Evolutionary conservation across 2,329 filamentous ascomycete genomes (phyloP).

Genomic region (Stachybotrys chlorohalonatus): DNA sequence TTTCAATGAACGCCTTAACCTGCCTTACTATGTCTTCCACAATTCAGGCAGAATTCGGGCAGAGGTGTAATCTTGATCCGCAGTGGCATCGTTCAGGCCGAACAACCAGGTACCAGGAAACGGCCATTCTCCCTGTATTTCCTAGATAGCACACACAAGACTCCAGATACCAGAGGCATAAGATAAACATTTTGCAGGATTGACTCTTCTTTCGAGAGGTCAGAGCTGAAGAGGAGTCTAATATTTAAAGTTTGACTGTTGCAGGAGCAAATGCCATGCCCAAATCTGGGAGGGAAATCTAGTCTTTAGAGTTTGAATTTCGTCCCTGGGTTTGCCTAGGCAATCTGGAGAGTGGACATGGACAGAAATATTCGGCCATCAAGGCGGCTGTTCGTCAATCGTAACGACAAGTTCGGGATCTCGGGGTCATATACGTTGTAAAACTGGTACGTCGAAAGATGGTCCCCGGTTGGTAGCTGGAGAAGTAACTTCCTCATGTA

Average conservation of each 20-base stretch:
- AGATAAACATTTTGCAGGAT: not conserved
- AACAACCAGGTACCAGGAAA: not conserved
- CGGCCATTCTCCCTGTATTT: not conserved
- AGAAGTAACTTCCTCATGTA: conserved; percentile 1
- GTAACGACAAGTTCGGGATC: conserved; percentile 1
- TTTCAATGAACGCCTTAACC: not conserved
- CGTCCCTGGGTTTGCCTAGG: conserved; percentile 1
- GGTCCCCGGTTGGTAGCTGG: not conserved
- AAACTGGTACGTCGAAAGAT: not conserved
- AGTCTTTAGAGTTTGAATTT: not conserved
- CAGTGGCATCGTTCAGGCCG: not conserved
- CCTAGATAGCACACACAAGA: not conserved
- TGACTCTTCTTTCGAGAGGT: not conserved
- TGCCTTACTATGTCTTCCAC: not conserved
- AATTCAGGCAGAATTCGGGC: not conserved
- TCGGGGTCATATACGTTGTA: conserved; percentile 1
- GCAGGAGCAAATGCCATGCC: not conserved
- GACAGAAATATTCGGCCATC: not conserved
- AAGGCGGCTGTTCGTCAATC: conserved; percentile 1
- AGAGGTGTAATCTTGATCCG: not conserved
- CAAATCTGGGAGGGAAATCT: conserved; percentile 1
- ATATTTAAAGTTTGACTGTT: not conserved
- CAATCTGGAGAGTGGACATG: not conserved
- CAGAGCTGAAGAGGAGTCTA: conserved; percentile 1
- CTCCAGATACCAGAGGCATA: not conserved